A percentile compares a stretch with the other conserved stretches of the same genome.
Conservation (phyloP, 306 rosid genomes). For the Cicer arietinum region DNA sequence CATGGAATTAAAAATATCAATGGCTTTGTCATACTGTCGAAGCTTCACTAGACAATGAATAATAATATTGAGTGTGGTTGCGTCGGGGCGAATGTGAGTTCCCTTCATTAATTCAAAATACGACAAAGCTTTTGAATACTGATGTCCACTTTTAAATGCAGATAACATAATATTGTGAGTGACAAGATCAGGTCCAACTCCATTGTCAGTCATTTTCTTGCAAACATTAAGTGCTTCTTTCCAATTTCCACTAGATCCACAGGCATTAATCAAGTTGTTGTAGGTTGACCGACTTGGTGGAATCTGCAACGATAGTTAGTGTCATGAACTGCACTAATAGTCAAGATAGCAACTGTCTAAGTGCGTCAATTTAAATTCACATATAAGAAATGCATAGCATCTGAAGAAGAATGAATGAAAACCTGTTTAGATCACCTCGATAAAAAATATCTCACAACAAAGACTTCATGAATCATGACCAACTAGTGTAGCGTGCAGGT, state of each 20-base stretch:
- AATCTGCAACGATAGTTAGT: constrained; percentile 59
- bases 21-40: constrained; percentile 71
- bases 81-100: constrained; percentile 80
- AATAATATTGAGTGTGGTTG: constrained; percentile 81
- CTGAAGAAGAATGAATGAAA: constrained; percentile 31
- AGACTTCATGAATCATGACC: constrained; percentile 19
- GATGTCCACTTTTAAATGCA: constrained; percentile 85
- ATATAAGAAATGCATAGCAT: constrained; percentile 18
- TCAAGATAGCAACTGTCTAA: constrained; percentile 33
- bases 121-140: constrained; percentile 87
- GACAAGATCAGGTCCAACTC: constrained; percentile 98
- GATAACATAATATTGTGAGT: constrained; percentile 92
- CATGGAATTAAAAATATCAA: constrained; percentile 77
- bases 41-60: constrained; percentile 85
- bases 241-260: constrained; percentile 98
- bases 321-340: constrained; percentile 41
- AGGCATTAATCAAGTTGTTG: constrained; percentile 95
- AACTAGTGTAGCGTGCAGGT: constrained; percentile 10
- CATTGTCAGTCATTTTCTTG: constrained; percentile 96
- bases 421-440: constrained; percentile 21
- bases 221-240: constrained; percentile 85
- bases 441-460: neutral
- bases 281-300: constrained; percentile 91
- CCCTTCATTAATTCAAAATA: constrained; percentile 96
- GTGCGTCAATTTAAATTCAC: constrained; percentile 1